These are phyloP conservation scores for Pulveroboletus ridleyi DNA, from an alignment of 1,284 basidiomycete genomes.

Conservation along the genomic window DNA sequence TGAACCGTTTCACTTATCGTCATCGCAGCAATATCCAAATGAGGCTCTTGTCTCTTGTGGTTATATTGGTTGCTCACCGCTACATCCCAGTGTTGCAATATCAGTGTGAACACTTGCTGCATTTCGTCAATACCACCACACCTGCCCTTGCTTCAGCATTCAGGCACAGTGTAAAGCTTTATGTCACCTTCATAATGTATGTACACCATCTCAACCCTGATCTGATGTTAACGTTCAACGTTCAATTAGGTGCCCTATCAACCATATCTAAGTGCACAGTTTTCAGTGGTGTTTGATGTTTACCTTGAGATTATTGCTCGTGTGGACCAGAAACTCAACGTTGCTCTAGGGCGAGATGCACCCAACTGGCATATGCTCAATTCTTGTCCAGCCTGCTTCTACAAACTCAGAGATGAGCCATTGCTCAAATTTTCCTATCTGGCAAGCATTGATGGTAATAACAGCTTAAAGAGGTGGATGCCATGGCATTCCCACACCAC, in stretches of 20 bases:
- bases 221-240: no score
- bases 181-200: background rate
- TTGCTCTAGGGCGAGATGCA: no score
- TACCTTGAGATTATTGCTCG: no score
- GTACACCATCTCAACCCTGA: no score
- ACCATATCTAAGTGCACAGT: no score
- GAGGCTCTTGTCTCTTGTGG: background rate
- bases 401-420: constrained; percentile 1
- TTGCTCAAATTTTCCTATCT: background rate
- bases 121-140: background rate
- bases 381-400: constrained; percentile 3
- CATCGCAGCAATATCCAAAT: background rate
- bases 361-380: no score
- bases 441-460: background rate
- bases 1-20: no score
- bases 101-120: background rate
- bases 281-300: no score
- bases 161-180: background rate
- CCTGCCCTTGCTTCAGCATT: background rate
- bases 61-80: background rate
- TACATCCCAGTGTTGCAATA: background rate
- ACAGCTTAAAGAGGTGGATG: no score
- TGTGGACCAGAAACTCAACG: no score
- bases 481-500: background rate
- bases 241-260: no score